Evolutionary conservation across 2,329 filamentous ascomycete genomes (phyloP).

Genomic region (Ilyonectria robusta): DNA sequence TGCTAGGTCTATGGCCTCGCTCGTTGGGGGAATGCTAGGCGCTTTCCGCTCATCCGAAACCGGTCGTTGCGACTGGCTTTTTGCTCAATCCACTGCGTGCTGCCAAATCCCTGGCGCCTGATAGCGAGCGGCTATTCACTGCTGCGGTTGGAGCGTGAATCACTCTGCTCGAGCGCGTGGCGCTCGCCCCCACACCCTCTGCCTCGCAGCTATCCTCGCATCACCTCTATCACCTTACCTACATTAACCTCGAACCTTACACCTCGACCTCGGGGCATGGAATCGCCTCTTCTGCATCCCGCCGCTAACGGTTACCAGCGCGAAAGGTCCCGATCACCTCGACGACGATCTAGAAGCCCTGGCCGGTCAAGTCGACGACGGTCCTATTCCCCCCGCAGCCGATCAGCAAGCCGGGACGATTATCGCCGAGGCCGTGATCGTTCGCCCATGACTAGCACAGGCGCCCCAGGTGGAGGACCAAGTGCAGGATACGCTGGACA

Average conservation of each 20-base stretch:
- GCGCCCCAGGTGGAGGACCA: conserved; percentile 78
- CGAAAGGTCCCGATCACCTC: conserved; percentile 86
- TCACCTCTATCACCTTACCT: conserved; percentile 26
- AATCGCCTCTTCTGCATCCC: conserved; percentile 23
- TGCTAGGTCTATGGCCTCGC: conserved; percentile 33
- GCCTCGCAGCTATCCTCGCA: conserved; percentile 22
- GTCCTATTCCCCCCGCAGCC: conserved; percentile 84
- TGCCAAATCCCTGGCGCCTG: conserved; percentile 6
- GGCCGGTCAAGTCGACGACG: conserved; percentile 78
- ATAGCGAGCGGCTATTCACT: conserved; percentile 16
- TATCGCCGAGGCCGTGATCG: conserved; percentile 82
- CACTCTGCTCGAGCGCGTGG: conserved; percentile 23
- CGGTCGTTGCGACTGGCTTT: conserved; percentile 30
- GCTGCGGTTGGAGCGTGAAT: conserved; percentile 18
- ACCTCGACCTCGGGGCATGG: conserved; percentile 37
- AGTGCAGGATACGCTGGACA: conserved; percentile 74
- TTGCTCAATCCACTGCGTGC: conserved; percentile 13
- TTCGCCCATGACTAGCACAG: conserved; percentile 87
- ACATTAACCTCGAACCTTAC: conserved; percentile 18
- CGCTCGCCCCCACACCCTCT: conserved; percentile 26
- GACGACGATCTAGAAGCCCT: conserved; percentile 88
- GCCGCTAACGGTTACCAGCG: conserved; percentile 69
- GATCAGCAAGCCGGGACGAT: conserved; percentile 82
- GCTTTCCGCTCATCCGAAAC: conserved; percentile 44
- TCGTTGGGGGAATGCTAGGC: conserved; percentile 28